Conservation (phyloP, 129 eudicot species). For the Flaveria brownii region DNA sequence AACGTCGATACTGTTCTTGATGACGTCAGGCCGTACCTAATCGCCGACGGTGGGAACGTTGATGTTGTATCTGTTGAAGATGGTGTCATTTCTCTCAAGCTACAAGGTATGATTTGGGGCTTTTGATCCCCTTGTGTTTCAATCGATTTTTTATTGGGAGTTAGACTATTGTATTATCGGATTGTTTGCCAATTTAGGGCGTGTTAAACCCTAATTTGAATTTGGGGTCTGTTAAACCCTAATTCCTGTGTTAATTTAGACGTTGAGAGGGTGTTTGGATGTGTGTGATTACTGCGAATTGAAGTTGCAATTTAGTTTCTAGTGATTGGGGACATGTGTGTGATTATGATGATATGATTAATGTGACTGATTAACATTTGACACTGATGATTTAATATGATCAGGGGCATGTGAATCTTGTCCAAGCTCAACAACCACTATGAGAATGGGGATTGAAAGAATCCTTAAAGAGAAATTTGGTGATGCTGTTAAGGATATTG, state of each 20-base stretch:
- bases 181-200: conserved; percentile 4
- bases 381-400: not conserved
- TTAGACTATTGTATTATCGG: not conserved
- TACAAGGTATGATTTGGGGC: conserved; percentile 51
- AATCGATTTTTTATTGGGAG: not conserved
- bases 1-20: conserved; percentile 89
- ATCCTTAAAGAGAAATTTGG: conserved; percentile 85
- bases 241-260: not conserved
- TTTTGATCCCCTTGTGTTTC: not conserved
- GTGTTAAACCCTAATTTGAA: conserved; percentile 6
- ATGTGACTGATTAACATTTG: not conserved
- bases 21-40: conserved; percentile 86
- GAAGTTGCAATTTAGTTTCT: not conserved
- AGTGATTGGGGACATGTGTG: not conserved
- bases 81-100: conserved; percentile 81
- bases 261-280: not conserved
- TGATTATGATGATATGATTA: not conserved
- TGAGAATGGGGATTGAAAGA: conserved; percentile 92
- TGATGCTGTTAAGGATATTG: conserved; percentile 70
- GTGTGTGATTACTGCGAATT: not conserved
- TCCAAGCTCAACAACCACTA: conserved; percentile 94
- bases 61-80: conserved; percentile 78
- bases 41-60: conserved; percentile 89
- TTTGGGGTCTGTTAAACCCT: conserved; percentile 8
- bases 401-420: conserved; percentile 89